Evolutionary conservation across 176 grass and related monocot species (phyloP), one percentile per base, ranked within the genome.

Genomic region (Ensete glaucum): DNA sequence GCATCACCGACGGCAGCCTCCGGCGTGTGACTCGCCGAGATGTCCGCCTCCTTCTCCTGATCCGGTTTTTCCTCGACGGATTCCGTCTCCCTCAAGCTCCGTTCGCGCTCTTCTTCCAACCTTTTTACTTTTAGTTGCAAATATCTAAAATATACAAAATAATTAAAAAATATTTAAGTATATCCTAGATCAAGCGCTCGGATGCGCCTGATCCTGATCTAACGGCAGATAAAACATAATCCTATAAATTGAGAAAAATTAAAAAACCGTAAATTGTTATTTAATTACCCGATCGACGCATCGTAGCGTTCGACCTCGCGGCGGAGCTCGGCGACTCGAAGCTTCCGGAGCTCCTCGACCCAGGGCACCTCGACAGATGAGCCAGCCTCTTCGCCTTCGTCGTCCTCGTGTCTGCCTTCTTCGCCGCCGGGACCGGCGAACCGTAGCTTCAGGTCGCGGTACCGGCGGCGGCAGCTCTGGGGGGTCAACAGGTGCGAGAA

Each of bases 281-380:
- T 58, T 64, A 21, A 71, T 89, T 96, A 96, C 92, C 79, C 87
- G 86, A 96, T 96, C 78, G 87, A 92, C 66, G 91, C 56, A 79
- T 96, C 92, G 87, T 87, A 84, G 73, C 73, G 85, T 83, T 89
- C 85, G 71, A 96, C 87, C 85, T 90, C 92, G 56, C 83, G 89
- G 67, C 87, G 89, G 85, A 96, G 89, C 85, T 92, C 89, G 19
- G 87, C 89, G 73, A 89, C 85, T 13, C 92, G 84, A 68, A 92
- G 78, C 78, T 86, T 84, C 25, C 89, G 85, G 60, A 96, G 92
- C 72, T 92, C 81, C 76, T 96, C 87, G 21, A 96, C 67, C 83
- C 85, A 96, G 54, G 34, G 59, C 56, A 27, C 76, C 55, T 71
- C 72, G 50, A 53, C 72, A 65, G 69, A 64, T 2, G 76, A 64